A percentile compares a stretch with the other conserved stretches of the same genome.
These are phyloP conservation scores for Eucalyptus leucophloia DNA, from an alignment of 345 rosid genomes.

Conservation along the genomic window DNA sequence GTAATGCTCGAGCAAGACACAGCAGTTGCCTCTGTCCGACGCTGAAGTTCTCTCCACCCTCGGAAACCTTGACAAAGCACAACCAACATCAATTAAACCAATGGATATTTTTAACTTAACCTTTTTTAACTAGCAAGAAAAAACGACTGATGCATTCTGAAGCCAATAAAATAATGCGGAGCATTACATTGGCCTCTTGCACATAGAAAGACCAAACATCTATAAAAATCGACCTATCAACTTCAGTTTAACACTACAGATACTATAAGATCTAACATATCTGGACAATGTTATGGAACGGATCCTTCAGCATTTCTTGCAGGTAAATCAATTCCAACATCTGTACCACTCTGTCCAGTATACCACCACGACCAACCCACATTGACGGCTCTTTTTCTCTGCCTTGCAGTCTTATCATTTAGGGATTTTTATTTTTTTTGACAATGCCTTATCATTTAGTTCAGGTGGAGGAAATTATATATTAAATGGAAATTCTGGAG, in stretches of 20 bases:
- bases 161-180: neutral
- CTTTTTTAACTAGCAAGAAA: neutral
- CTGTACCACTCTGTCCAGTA: neutral
- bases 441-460: neutral
- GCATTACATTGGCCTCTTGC: neutral
- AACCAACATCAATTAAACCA: neutral
- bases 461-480: neutral
- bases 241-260: neutral
- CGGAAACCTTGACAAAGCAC: neutral
- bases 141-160: neutral
- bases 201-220: neutral
- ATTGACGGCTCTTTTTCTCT: neutral
- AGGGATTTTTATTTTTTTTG: too few relatives aligned
- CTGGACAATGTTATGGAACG: neutral
- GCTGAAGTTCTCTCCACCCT: slow-evolving; percentile 66
- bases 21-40: slow-evolving; percentile 85
- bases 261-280: too few relatives aligned
- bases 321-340: neutral
- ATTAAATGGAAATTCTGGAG: neutral
- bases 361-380: neutral
- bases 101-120: neutral
- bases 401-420: neutral
- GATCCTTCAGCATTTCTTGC: neutral
- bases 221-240: neutral
- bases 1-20: slow-evolving; percentile 86